A percentile compares a stretch with the other conserved stretches of the same genome.
Conservation (phyloP, 768 basidiomycete genomes). For the Boletellus ananiceps region DNA sequence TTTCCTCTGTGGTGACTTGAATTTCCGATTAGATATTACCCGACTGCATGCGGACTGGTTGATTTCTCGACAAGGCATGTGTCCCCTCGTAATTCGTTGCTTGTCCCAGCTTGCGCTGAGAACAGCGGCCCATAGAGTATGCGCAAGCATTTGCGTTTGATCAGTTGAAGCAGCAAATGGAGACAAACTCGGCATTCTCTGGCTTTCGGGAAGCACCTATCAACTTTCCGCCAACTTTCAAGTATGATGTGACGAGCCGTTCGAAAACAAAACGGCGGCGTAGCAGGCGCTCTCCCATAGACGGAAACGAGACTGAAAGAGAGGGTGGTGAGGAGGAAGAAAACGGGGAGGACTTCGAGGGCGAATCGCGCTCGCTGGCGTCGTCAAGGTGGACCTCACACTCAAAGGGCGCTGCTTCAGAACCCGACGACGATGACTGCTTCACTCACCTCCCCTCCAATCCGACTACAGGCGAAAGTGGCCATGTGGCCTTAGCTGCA, state of each 20-base stretch:
- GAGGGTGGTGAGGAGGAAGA: slow-evolving; percentile 34
- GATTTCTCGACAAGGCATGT: slow-evolving; percentile 68
- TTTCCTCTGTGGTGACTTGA: slow-evolving; percentile 88
- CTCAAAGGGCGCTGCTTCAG: slow-evolving; percentile 33
- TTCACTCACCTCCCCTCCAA: slow-evolving; percentile 27
- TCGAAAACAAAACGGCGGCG: slow-evolving; percentile 38
- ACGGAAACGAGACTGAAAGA: slow-evolving; percentile 39
- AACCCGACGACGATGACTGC: slow-evolving; percentile 41
- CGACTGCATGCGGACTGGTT: slow-evolving; percentile 94
- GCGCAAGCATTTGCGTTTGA: slow-evolving; percentile 85
- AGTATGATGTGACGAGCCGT: slow-evolving; percentile 74
- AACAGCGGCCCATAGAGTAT: slow-evolving; percentile 51
- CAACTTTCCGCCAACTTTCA: slow-evolving; percentile 90
- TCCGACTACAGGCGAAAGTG: slow-evolving; percentile 29
- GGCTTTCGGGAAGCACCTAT: slow-evolving; percentile 82
- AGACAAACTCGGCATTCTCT: slow-evolving; percentile 56
- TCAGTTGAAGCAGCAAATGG: slow-evolving; percentile 78
- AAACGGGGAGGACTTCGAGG: slow-evolving; percentile 39
- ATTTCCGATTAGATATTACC: slow-evolving; percentile 86
- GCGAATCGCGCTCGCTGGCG: slow-evolving; percentile 48
- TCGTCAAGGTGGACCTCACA: slow-evolving; percentile 49
- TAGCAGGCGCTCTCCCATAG: slow-evolving; percentile 35
- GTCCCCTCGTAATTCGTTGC: background rate
- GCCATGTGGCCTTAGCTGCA: slow-evolving; percentile 35
- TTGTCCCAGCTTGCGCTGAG: slow-evolving; percentile 6